Conservation (phyloP, 2,329 filamentous ascomycete genomes). For the Aspergillus niger region DNA sequence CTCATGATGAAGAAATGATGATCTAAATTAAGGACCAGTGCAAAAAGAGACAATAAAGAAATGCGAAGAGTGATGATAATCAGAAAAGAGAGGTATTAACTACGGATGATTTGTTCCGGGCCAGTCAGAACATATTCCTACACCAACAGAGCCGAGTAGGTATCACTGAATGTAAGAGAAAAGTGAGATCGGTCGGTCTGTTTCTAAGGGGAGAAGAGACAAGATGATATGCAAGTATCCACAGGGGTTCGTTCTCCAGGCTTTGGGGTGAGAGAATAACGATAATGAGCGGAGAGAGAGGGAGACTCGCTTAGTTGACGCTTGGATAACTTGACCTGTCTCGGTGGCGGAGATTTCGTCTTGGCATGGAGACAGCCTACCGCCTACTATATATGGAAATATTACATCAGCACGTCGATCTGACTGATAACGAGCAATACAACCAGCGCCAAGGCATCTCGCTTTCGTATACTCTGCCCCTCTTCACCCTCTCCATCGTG, state of each 20-base stretch:
- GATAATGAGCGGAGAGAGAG: not conserved
- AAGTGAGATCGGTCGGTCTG: not conserved
- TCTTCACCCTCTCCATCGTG: slow-evolving; percentile 14
- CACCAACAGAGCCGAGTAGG: slow-evolving; percentile 5
- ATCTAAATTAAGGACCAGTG: slow-evolving; percentile 17
- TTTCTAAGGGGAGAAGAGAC: not conserved
- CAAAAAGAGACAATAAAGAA: slow-evolving; percentile 16
- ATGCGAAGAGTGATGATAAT: slow-evolving; percentile 15
- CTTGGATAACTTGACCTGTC: not conserved
- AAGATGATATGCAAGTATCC: not conserved
- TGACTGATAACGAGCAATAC: slow-evolving; percentile 8
- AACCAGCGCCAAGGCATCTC: not conserved
- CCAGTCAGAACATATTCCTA: slow-evolving; percentile 20
- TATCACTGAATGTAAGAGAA: not conserved
- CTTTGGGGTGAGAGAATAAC: not conserved
- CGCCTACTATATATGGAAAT: slow-evolving; percentile 11
- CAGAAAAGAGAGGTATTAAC: slow-evolving; percentile 17
- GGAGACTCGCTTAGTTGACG: slow-evolving; percentile 3
- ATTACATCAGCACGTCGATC: slow-evolving; percentile 15
- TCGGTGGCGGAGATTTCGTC: slow-evolving; percentile 15
- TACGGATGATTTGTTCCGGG: slow-evolving; percentile 21
- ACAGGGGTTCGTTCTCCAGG: not conserved
- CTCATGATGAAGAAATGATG: slow-evolving; percentile 34
- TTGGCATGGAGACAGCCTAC: slow-evolving; percentile 6
- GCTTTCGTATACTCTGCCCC: slow-evolving; percentile 1